Evolutionary conservation across 2,329 filamentous ascomycete genomes (phyloP), one percentile per base, ranked within the genome.

Genomic region (Plenodomus biglobosus): DNA sequence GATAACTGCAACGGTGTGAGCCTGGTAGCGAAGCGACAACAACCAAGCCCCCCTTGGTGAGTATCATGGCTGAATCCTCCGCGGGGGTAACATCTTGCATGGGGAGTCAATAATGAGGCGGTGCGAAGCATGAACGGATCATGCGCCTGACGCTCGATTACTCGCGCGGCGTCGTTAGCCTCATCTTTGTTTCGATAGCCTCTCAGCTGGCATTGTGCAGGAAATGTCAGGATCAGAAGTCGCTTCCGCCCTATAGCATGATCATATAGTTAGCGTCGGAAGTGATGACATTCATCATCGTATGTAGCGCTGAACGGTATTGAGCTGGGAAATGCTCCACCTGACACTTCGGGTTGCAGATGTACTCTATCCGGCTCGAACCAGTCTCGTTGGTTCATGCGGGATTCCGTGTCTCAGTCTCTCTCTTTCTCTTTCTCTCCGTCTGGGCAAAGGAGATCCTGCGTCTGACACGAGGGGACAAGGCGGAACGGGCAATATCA

Each of bases 391-490:
- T 40, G 48, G 40, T 46, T 52, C 27, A 61, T 57, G 58, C 52
- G 44, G 46, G 34, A 15, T 19, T 21, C 52, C 41, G 47, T 50
- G n/a, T n/a, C n/a, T n/a, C n/a, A n/a, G n/a, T n/a, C n/a, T n/a
- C n/a, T n/a, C n/a, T n/a, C n/a, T n/a, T n/a, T n/a, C n/a, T n/a
- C n/a, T n/a, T n/a, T n/a, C n/a, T n/a, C 19, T 32, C 27, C 13
- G 3, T 11, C 3, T 32, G 15, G 7, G 50, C 44, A 49, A 46
- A 41, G 49, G 47, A 46, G 57, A 41, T 50, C 45, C 30, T 56
- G 51, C 47, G 48, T 52, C 45, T 56, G 59, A 58, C 55, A 62
- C 50, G 57, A 46, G 52, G n/a, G 50, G 46, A 51, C 51, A 48
- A 43, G 36, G 41, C 42, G 42, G 53, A n/a, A 46, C 45, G 42